Base-by-base conservation (phyloP, 805 yeast genomes). In the Saccharomyces cerevisiae region DNA sequence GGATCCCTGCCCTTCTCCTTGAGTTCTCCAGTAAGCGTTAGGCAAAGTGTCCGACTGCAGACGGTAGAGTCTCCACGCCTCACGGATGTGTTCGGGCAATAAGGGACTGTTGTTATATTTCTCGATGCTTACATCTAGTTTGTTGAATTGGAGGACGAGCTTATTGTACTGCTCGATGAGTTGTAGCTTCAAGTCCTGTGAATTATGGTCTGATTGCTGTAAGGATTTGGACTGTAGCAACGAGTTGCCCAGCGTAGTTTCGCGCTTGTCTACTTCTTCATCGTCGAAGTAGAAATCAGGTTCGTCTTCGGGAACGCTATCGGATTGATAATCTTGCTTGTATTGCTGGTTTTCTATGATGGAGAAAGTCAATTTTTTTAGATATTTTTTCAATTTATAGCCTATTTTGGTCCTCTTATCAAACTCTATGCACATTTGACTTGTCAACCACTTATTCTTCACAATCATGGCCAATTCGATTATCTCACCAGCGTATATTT, bases 401-500 rank as follows among this genome's bases (percentile, higher is more conserved):
- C 67, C 68, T 17, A 71, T 57, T 48, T 64, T 68, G 63, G 79
- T 80, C 62, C 79, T 73, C 28, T 72, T 70, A 46, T 71, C 63
- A 57, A 74, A 73, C 50, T 73, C 75, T 29, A 67, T 57, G 10
- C 59, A 70, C 72, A 60, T 71, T 61, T 53, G 74, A 67, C 70
- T 79, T 75, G 61, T 75, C 70, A 61, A 51, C 66, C 80, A 79
- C 54, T 79, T 74, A 53, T 78, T 74, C 64, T 88, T 91, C 1
- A 87, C 81, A 51, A 82, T 85, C 57, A 84, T 77, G 0, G 96
- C 96, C 62, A 81, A 76, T 57, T 91, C 95, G 11, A 91, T 85
- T 17, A 91, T 79, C 61, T 91, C 97, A 11, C 96, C 96, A n/a
- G 90, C 79, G 66, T 88, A 84, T 61, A 89, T 87, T 66, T 91